These are phyloP conservation scores for Staphylotrichum longicolle DNA, from an alignment of 495 filamentous ascomycete species.

Conservation along the genomic window DNA sequence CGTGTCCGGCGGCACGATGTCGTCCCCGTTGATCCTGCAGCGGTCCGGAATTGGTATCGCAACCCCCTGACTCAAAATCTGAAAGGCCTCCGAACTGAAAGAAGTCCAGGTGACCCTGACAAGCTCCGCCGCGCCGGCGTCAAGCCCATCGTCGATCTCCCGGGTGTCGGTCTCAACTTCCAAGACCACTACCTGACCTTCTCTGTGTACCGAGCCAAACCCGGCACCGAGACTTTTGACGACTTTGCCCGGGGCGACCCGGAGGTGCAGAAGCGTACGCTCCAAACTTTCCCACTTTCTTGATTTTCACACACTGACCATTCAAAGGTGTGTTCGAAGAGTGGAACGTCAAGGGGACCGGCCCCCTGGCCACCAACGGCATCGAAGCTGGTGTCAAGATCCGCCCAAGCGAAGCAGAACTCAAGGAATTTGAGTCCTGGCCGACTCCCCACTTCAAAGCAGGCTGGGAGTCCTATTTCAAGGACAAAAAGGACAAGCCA, in stretches of 20 bases:
- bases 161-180: constrained; percentile 79
- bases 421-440: constrained; percentile 64
- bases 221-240: constrained; percentile 74
- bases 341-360: constrained; percentile 77
- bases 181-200: constrained; percentile 86
- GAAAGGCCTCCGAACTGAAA: background rate
- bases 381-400: constrained; percentile 84
- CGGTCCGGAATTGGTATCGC: constrained; percentile 58
- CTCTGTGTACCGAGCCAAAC: constrained; percentile 71
- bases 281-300: background rate
- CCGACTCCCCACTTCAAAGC: constrained; percentile 63
- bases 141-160: constrained; percentile 71
- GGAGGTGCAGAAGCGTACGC: constrained; percentile 59
- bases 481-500: constrained; percentile 81
- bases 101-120: constrained; percentile 54
- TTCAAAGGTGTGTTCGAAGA: constrained; percentile 59
- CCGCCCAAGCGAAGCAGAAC: constrained; percentile 66
- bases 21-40: constrained; percentile 75
- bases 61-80: background rate
- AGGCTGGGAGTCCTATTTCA: constrained; percentile 81
- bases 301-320: background rate
- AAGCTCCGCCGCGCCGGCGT: constrained; percentile 70
- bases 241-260: constrained; percentile 76
- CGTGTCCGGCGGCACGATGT: constrained; percentile 75
- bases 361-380: constrained; percentile 77